Evolutionary conservation across 2,329 filamentous ascomycete species (phyloP).

Genomic region (Trichoderma koningii): DNA sequence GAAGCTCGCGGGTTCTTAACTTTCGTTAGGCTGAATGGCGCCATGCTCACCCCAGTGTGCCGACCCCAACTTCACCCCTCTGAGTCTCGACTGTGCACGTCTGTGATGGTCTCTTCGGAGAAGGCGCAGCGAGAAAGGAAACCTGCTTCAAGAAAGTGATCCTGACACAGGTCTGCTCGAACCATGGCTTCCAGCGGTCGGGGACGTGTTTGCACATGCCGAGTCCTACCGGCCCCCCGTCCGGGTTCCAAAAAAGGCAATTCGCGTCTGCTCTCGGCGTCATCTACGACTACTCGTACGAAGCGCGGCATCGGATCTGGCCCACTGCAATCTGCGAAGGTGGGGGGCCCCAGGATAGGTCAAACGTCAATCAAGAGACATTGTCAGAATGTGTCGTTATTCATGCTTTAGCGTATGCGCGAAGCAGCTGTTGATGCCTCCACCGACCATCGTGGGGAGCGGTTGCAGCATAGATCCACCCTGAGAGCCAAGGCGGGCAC

Average conservation of each 20-base stretch:
- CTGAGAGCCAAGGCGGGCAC: neutral
- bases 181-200: neutral
- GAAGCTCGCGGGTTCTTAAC: neutral
- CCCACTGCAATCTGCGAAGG: conserved; percentile 4
- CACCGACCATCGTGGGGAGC: conserved; percentile 7
- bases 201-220: neutral
- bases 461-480: neutral
- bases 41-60: neutral
- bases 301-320: conserved; percentile 22
- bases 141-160: neutral
- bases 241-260: conserved; percentile 10
- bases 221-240: neutral
- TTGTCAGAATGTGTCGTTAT: neutral
- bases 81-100: neutral
- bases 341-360: neutral
- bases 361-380: neutral
- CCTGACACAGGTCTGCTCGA: neutral
- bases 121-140: neutral
- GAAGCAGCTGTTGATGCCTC: neutral
- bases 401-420: neutral
- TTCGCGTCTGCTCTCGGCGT: conserved; percentile 17
- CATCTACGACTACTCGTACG: conserved; percentile 12
- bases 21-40: neutral
- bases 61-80: neutral
- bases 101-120: neutral